Percentiles rank a stretch among this genome's conserved stretches.
These are phyloP conservation scores for Arachnomyces sp. DNA, from an alignment of 2,329 filamentous ascomycete species.

Conservation along the genomic window DNA sequence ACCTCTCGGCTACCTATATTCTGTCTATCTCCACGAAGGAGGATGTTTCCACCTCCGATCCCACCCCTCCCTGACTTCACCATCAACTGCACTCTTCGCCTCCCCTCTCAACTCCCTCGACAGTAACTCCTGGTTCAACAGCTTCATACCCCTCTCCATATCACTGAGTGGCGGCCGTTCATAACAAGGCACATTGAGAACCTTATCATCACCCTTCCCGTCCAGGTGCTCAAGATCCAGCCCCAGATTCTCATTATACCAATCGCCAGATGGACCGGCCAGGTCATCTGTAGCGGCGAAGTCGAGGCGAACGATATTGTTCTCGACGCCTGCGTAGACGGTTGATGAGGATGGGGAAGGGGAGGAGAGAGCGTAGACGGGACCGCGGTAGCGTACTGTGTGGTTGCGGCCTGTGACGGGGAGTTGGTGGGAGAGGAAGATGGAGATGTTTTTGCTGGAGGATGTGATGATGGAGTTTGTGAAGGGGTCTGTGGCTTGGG, in stretches of 20 bases:
- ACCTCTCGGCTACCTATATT: too few species aligned
- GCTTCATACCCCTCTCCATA: conserved; percentile 23
- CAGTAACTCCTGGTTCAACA: conserved; percentile 29
- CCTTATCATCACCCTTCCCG: conserved; percentile 13
- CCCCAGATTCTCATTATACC: conserved; percentile 27
- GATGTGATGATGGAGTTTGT: conserved; percentile 6
- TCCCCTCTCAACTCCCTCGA: conserved; percentile 15
- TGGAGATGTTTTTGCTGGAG: conserved; percentile 31
- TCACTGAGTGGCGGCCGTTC: conserved; percentile 33
- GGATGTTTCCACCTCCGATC: conserved; percentile 27
- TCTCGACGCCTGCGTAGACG: conserved; percentile 38
- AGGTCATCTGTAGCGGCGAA: conserved; percentile 39
- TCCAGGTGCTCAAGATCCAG: conserved; percentile 17
- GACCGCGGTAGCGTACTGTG: conserved; percentile 31
- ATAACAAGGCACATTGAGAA: conserved; percentile 36
- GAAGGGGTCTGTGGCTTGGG: not conserved
- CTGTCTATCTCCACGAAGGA: conserved; percentile 14
- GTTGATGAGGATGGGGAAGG: conserved; percentile 39
- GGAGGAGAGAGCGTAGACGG: conserved; percentile 38
- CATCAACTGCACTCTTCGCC: conserved; percentile 11
- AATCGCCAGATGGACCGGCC: conserved; percentile 20
- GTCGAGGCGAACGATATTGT: conserved; percentile 36
- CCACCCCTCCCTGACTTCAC: conserved; percentile 26
- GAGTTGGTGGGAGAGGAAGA: conserved; percentile 32
- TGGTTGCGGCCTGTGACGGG: conserved; percentile 7